Evolutionary conservation across 768 basidiomycete genomes (phyloP), one percentile per base, ranked within the genome.

Genomic region (Solioccasus polychromus): DNA sequence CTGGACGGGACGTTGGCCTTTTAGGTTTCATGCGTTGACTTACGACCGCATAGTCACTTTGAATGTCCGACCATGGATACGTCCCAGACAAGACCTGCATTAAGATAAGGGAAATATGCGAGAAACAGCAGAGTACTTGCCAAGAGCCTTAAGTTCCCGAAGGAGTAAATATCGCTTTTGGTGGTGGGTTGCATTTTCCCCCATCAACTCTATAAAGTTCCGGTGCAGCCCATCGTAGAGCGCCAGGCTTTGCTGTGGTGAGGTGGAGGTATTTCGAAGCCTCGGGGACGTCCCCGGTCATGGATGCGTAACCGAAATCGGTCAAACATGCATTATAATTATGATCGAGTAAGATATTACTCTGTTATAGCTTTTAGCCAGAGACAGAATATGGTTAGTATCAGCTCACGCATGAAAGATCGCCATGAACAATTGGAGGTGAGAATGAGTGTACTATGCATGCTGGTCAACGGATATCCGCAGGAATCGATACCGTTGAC

Each of bases 191-290:
- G 36, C 11, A 12, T 6, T 12, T 3, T 29, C 23, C 35, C 36
- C 12, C 62, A 54, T n/a, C 56, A 42, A 15, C 24, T 15, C 5
- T 6, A 4, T 75, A 17, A 18, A 32, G 57, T 15, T 67, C 54
- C 0, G 71, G 59, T 31, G 75, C 75, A 11, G 73, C 69, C 72
- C 73, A 76, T 1, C 75, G 66, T n/a, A 74, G 59, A 15, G 73
- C 68, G 1, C 52, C 52, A 4, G 42, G 38, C 18, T 14, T 71
- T 71, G 7, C 63, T 64, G 40, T 73, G 57, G 32, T 48, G 45
- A 36, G 26, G 17, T 40, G 42, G 12, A 52, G 51, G n/a, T 48
- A 48, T 3, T 5, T 3, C 1, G 12, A 24, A 3, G 11, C 35
- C 23, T 44, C 42, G 1, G 50, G 42, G 8, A 36, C 22, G 2